Conservation (phyloP, 2,329 filamentous ascomycete genomes). For the Akanthomyces uredinophilus region DNA sequence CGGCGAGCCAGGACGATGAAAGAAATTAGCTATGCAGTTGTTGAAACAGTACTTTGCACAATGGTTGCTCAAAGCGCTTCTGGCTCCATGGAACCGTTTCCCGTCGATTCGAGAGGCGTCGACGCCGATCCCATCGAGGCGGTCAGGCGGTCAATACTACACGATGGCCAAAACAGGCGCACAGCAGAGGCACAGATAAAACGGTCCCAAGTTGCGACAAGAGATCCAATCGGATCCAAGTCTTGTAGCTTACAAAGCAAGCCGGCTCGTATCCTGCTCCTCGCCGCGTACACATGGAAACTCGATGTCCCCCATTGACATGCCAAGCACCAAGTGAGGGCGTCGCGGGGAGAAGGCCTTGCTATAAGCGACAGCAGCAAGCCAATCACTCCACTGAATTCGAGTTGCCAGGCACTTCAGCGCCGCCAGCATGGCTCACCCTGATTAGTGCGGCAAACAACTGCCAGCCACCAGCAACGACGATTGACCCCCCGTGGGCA, state of each 20-base stretch:
- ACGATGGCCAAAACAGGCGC: background rate
- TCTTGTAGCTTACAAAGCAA: background rate
- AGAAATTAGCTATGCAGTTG: background rate
- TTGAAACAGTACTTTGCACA: too few species aligned
- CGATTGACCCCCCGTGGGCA: constrained; percentile 7
- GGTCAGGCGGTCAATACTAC: background rate
- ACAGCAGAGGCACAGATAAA: background rate
- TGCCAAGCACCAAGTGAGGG: background rate
- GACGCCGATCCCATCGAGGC: background rate
- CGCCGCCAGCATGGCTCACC: background rate
- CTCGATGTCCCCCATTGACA: background rate
- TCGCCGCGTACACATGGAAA: background rate
- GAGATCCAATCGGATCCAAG: background rate
- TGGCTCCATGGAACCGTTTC: background rate
- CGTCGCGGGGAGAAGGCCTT: background rate
- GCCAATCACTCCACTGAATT: too few species aligned
- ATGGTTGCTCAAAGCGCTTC: too few species aligned
- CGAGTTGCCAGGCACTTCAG: too few species aligned
- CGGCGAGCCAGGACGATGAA: background rate
- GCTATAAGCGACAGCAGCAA: too few species aligned
- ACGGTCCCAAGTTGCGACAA: background rate
- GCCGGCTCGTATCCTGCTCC: background rate
- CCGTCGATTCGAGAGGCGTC: background rate
- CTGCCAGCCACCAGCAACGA: background rate
- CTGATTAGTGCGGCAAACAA: constrained; percentile 6